These are phyloP conservation scores for Magnaporthiopsis incrustans DNA, from an alignment of 2,329 filamentous ascomycete genomes.

Conservation along the genomic window DNA sequence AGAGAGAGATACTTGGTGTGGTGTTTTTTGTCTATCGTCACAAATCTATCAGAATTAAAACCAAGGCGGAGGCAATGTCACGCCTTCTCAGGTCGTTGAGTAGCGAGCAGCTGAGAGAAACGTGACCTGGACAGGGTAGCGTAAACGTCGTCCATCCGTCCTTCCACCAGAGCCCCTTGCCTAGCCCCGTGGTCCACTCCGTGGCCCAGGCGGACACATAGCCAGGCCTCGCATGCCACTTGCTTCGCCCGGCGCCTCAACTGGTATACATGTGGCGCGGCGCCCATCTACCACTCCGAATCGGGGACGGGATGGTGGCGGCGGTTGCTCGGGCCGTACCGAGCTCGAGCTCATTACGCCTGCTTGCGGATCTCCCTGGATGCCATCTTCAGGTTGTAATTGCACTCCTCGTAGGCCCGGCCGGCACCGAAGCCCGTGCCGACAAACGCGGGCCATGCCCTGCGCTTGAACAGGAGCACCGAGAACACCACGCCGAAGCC, in stretches of 20 bases:
- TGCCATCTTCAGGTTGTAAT: constrained; percentile 63
- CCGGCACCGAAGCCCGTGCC: constrained; percentile 93
- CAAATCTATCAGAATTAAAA: neutral
- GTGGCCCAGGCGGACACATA: neutral
- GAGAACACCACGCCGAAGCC: constrained; percentile 98
- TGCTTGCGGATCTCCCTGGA: constrained; percentile 49
- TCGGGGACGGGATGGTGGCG: neutral
- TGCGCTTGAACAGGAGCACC: constrained; percentile 93
- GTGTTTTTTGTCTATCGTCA: constrained; percentile 2
- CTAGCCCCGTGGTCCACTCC: too few species aligned
- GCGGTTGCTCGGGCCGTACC: neutral
- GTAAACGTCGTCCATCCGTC: neutral
- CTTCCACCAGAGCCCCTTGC: neutral
- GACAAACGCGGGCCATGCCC: constrained; percentile 94
- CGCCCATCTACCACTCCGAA: neutral
- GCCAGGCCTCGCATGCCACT: neutral
- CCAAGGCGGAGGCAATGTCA: neutral
- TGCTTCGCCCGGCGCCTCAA: neutral
- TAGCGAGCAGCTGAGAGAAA: neutral
- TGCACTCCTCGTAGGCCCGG: constrained; percentile 97
- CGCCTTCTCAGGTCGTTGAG: neutral
- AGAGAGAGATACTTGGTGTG: neutral
- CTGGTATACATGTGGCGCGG: neutral
- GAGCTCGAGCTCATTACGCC: constrained; percentile 22
- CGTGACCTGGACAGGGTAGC: neutral